phyloP scores from a whole-genome alignment of 352 stramenopile species.

The Pilasporangium apinafurcum region DNA sequence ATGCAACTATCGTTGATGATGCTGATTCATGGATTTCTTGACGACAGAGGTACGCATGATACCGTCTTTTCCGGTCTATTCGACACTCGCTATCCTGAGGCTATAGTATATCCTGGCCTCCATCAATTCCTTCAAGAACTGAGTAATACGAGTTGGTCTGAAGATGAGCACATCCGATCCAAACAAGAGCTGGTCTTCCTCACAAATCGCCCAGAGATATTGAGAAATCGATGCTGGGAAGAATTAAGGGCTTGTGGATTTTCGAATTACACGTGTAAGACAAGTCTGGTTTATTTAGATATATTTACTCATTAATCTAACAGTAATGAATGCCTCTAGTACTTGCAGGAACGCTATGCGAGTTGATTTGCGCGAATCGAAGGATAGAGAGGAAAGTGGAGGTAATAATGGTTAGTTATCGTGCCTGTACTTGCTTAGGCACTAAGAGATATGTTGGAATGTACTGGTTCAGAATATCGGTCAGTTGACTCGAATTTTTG shows the following conservation, averaged over 20 bases:
- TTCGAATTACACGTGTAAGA: constrained; percentile 3
- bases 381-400: constrained; percentile 4
- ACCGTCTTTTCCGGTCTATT: constrained; percentile 4
- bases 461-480: constrained; percentile 1
- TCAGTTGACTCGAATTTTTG: constrained; percentile 8
- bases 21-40: background rate
- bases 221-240: constrained; percentile 1
- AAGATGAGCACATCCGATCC: no score
- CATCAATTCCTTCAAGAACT: constrained; percentile 3
- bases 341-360: constrained; percentile 6
- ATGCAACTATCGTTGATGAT: background rate
- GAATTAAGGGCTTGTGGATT: constrained; percentile 1
- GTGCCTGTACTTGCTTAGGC: background rate
- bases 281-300: no score
- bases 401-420: background rate
- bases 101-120: constrained; percentile 10
- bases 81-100: constrained; percentile 8
- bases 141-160: background rate
- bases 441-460: no score
- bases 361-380: constrained; percentile 7
- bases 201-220: background rate
- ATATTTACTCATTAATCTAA: no score
- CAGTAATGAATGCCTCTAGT: background rate
- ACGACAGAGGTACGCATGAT: constrained; percentile 6
- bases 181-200: constrained; percentile 3